Percentiles rank a stretch among this genome's conserved stretches.
These are phyloP conservation scores for Podaxis sp. DNA, from an alignment of 768 basidiomycete species.

Conservation along the genomic window DNA sequence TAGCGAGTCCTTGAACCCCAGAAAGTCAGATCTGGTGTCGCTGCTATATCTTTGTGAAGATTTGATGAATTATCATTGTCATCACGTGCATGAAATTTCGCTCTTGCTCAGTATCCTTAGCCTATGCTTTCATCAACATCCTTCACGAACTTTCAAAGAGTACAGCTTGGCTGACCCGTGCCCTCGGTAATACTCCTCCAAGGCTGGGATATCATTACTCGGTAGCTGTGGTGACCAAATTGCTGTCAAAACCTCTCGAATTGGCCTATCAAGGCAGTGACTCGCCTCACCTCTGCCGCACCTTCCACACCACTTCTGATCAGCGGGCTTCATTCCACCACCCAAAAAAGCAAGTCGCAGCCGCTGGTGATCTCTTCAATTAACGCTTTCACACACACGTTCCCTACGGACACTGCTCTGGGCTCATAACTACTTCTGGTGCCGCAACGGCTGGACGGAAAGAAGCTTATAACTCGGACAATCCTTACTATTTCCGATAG, in stretches of 20 bases:
- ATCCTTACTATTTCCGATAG: not conserved
- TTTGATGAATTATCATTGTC: not conserved
- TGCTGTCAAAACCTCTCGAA: not conserved
- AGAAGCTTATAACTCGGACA: not conserved
- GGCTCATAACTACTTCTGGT: not conserved
- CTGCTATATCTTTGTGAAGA: not conserved
- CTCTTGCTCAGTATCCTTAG: not conserved
- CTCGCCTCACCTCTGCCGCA: conserved; percentile 5
- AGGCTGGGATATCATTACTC: not conserved
- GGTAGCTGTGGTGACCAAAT: not conserved
- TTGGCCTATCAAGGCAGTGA: not conserved
- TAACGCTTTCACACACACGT: not conserved
- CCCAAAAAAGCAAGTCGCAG: not conserved
- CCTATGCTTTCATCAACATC: not conserved
- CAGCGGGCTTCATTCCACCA: not conserved
- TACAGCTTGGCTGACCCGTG: not conserved
- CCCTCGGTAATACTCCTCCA: not conserved
- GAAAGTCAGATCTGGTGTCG: too few relatives aligned
- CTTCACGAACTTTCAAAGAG: not conserved
- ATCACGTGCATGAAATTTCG: conserved; percentile 4
- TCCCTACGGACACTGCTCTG: not conserved
- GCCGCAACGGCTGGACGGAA: not conserved
- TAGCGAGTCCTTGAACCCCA: too few relatives aligned
- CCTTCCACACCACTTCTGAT: not conserved
- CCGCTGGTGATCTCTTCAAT: not conserved